These are phyloP conservation scores for Anthracocystis setariae DNA, from an alignment of 1,284 basidiomycete genomes.

Conservation along the genomic window DNA sequence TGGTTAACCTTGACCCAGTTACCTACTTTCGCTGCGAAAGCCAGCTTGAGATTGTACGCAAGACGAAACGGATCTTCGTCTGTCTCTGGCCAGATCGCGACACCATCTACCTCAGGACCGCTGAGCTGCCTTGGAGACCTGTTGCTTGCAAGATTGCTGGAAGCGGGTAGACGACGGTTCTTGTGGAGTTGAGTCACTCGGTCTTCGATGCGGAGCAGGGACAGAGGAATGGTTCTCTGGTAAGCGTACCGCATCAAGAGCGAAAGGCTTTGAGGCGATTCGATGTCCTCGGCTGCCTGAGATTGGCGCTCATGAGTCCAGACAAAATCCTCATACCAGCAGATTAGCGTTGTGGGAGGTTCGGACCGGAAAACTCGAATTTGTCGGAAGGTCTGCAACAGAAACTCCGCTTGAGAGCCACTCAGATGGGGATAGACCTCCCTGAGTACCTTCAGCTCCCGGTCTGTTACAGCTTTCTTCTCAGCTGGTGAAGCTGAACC, in stretches of 20 bases:
- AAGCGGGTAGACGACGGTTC: background rate
- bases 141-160: background rate
- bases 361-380: conserved; percentile 5
- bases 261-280: conserved; percentile 20
- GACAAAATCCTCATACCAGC: conserved; percentile 40
- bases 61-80: conserved; percentile 21
- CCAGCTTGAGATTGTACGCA: conserved; percentile 33
- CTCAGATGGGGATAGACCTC: conserved; percentile 13
- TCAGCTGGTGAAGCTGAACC: too few species aligned
- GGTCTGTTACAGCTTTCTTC: background rate
- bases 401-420: conserved; percentile 12
- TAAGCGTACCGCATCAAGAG: conserved; percentile 25
- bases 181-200: conserved; percentile 8
- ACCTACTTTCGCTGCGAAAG: conserved; percentile 21
- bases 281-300: conserved; percentile 7
- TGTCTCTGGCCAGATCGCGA: conserved; percentile 21
- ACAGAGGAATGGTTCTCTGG: conserved; percentile 26
- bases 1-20: conserved; percentile 33
- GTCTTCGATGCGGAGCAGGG: conserved; percentile 21
- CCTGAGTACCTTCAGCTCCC: background rate
- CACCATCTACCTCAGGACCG: conserved; percentile 8
- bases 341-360: conserved; percentile 11
- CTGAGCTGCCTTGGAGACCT: conserved; percentile 1
- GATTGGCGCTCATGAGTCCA: conserved; percentile 34
- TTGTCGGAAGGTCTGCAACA: conserved; percentile 13